A percentile compares a stretch with the other conserved stretches of the same genome.
These are phyloP conservation scores for Noccaea caerulescens DNA, from an alignment of 345 rosid genomes.

Conservation along the genomic window DNA sequence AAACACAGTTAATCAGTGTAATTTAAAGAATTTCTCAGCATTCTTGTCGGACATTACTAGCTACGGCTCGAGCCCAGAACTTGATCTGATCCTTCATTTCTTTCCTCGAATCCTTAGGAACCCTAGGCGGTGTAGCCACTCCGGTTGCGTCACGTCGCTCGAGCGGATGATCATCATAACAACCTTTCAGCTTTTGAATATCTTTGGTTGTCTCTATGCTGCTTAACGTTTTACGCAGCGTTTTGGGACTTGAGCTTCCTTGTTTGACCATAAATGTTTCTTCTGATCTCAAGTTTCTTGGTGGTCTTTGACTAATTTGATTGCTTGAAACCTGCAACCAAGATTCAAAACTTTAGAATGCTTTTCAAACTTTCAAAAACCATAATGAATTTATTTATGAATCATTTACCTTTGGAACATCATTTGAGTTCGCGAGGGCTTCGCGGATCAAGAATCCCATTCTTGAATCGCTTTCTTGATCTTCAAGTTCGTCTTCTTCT, in stretches of 20 bases:
- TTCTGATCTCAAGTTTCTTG: slow-evolving; percentile 47
- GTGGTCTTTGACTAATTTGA: slow-evolving; percentile 42
- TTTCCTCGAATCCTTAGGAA: slow-evolving; percentile 47
- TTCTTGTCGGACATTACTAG: slow-evolving; percentile 60
- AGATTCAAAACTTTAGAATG: slow-evolving; percentile 5
- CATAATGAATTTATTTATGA: background rate
- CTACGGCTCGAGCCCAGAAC: slow-evolving; percentile 77
- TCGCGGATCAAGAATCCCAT: slow-evolving; percentile 66
- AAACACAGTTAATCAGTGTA: slow-evolving; percentile 31
- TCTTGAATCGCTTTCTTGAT: slow-evolving; percentile 52
- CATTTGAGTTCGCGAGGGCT: slow-evolving; percentile 51
- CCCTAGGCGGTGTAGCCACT: slow-evolving; percentile 47
- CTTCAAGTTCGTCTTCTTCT: slow-evolving; percentile 44
- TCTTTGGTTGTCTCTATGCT: slow-evolving; percentile 59
- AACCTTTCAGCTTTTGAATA: slow-evolving; percentile 56
- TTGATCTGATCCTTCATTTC: slow-evolving; percentile 67
- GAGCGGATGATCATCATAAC: slow-evolving; percentile 47
- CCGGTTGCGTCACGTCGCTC: slow-evolving; percentile 47
- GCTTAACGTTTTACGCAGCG: slow-evolving; percentile 50
- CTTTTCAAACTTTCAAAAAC: background rate
- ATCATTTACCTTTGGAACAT: slow-evolving; percentile 47
- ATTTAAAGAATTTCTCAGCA: slow-evolving; percentile 37
- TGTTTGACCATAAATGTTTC: slow-evolving; percentile 41
- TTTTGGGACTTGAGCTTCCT: slow-evolving; percentile 37
- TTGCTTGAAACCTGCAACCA: slow-evolving; percentile 22